These are phyloP conservation scores for Trifolium repens DNA, from an alignment of 306 rosid genomes.

Conservation along the genomic window DNA sequence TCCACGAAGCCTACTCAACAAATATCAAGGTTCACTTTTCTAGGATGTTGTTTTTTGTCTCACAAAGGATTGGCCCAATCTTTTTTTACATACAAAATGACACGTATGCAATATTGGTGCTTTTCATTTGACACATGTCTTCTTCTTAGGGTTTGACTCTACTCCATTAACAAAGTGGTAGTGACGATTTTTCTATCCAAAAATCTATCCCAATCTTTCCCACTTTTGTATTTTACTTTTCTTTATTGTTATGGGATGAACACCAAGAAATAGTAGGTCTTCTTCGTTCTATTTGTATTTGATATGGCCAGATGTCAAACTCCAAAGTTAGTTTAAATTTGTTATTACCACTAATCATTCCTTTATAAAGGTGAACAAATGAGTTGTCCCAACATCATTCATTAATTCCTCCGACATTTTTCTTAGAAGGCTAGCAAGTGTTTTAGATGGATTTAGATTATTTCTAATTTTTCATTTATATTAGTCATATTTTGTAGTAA, in stretches of 20 bases:
- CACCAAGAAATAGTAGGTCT: neutral
- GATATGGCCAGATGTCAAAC: slow-evolving; percentile 10
- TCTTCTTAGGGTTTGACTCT: slow-evolving; percentile 18
- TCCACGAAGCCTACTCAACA: slow-evolving; percentile 43
- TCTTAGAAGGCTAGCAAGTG: no score
- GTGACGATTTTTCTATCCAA: neutral
- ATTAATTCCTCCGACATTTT: neutral
- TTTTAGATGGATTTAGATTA: no score
- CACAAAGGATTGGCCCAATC: slow-evolving; percentile 31
- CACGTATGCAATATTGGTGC: slow-evolving; percentile 25
- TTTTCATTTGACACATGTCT: slow-evolving; percentile 34
- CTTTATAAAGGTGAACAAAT: neutral
- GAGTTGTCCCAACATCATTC: slow-evolving; percentile 1
- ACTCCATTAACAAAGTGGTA: neutral
- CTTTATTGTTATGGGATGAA: slow-evolving; percentile 5
- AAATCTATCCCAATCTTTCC: slow-evolving; percentile 28
- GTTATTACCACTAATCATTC: neutral
- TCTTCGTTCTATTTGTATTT: neutral
- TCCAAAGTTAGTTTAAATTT: neutral
- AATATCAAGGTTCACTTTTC: neutral
- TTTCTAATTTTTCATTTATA: no score
- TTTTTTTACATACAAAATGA: neutral
- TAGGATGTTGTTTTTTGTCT: slow-evolving; percentile 24
- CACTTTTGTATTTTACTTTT: slow-evolving; percentile 15
- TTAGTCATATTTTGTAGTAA: no score